Percentiles rank a stretch among this genome's conserved stretches.
Conservation (phyloP, 495 filamentous ascomycete species). For the Parmelia sp. region DNA sequence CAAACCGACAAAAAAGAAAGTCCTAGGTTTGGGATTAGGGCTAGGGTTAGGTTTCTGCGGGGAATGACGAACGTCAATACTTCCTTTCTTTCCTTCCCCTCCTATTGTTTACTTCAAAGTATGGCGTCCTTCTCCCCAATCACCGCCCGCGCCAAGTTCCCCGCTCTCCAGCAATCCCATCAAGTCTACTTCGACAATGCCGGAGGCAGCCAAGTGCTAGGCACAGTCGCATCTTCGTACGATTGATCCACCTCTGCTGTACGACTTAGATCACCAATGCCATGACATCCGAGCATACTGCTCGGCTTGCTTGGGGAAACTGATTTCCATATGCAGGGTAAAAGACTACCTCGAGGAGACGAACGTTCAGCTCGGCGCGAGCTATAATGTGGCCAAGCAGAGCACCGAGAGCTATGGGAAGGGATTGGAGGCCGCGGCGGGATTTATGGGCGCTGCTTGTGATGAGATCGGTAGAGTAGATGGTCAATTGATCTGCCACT, state of each 20-base stretch:
- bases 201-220: constrained; percentile 63
- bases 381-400: constrained; percentile 48
- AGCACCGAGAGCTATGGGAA: constrained; percentile 49
- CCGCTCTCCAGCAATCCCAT: constrained; percentile 51
- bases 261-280: constrained; percentile 2
- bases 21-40: too few species aligned
- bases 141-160: constrained; percentile 54
- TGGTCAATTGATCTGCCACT: constrained; percentile 9
- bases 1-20: too few species aligned
- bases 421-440: constrained; percentile 55
- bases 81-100: not conserved
- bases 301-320: constrained; percentile 2
- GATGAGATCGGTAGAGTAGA: constrained; percentile 51
- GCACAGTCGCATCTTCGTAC: constrained; percentile 58
- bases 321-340: constrained; percentile 32
- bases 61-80: not conserved
- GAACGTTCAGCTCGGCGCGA: constrained; percentile 68
- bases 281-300: constrained; percentile 3
- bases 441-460: constrained; percentile 57
- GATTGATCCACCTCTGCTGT: constrained; percentile 20
- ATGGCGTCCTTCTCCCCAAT: constrained; percentile 44
- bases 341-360: constrained; percentile 56
- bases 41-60: not conserved
- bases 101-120: not conserved
- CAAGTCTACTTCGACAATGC: constrained; percentile 73